These are phyloP conservation scores for Ophiostoma novo-ulmi DNA, from an alignment of 2,329 filamentous ascomycete species.

Conservation along the genomic window DNA sequence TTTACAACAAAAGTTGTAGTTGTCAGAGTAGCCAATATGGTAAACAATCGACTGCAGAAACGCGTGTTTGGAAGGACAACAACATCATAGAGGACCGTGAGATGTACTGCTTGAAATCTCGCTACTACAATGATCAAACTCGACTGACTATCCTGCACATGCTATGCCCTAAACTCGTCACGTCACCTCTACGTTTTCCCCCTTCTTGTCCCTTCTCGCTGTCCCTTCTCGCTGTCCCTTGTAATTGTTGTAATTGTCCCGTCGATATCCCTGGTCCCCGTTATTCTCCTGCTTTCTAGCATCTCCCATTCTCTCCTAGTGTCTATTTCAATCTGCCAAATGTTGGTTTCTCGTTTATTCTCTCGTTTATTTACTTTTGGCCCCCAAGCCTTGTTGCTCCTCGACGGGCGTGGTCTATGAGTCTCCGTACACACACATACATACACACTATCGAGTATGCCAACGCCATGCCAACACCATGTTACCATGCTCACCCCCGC, in stretches of 20 bases:
- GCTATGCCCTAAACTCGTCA: background rate
- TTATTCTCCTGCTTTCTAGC: background rate
- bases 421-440: background rate
- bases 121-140: background rate
- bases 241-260: background rate
- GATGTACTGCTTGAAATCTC: background rate
- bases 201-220: background rate
- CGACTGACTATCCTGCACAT: background rate
- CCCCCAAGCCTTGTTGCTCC: background rate
- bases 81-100: background rate
- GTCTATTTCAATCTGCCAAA: background rate
- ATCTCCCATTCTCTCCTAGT: background rate
- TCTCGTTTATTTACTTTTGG: constrained; percentile 6
- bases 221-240: no score
- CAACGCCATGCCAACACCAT: background rate
- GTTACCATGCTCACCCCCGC: background rate
- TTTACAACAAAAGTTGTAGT: background rate
- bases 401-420: background rate
- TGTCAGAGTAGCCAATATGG: background rate
- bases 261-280: background rate
- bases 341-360: constrained; percentile 3
- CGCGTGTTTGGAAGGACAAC: background rate
- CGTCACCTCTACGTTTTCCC: background rate
- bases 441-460: background rate
- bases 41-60: background rate